phyloP scores from a whole-genome alignment of 768 basidiomycete species.

The Favolaschia claudopus region DNA sequence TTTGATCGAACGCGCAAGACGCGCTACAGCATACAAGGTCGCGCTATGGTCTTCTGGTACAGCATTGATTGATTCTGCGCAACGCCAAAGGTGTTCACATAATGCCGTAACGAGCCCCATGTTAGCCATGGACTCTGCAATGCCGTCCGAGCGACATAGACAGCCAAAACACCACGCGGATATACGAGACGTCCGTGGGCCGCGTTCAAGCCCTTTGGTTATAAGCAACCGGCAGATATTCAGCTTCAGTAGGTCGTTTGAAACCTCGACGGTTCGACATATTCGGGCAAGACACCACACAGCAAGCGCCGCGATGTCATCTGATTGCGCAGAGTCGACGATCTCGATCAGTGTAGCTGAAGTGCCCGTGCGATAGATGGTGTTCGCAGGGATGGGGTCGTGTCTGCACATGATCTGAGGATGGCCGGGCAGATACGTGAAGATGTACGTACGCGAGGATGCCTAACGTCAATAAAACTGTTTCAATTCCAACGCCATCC shows the following conservation, averaged over 20 bases:
- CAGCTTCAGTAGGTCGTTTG: constrained; percentile 32
- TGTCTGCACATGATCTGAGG: constrained; percentile 13
- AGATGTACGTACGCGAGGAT: constrained; percentile 29
- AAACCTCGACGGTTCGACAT: constrained; percentile 31
- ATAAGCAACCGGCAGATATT: constrained; percentile 25
- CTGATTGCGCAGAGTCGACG: constrained; percentile 28
- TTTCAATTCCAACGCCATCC: constrained; percentile 30
- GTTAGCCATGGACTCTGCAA: constrained; percentile 31
- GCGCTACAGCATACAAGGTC: constrained; percentile 31
- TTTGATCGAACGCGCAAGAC: constrained; percentile 35
- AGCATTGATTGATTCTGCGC: constrained; percentile 10
- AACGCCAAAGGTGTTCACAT: constrained; percentile 29
- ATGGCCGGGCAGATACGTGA: neutral
- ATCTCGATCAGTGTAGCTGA: constrained; percentile 32
- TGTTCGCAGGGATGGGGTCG: constrained; percentile 36
- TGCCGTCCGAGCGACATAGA: constrained; percentile 28
- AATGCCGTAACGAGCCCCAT: constrained; percentile 22
- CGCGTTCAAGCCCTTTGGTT: constrained; percentile 29
- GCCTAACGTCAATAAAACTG: constrained; percentile 32
- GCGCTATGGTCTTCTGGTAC: constrained; percentile 30
- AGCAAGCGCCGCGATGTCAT: constrained; percentile 30
- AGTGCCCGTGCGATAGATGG: constrained; percentile 34
- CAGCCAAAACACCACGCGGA: constrained; percentile 34
- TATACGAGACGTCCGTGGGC: constrained; percentile 22
- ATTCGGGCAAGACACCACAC: constrained; percentile 35